Evolutionary conservation across 2,329 filamentous ascomycete genomes (phyloP).

Genomic region (Periconia digitata): DNA sequence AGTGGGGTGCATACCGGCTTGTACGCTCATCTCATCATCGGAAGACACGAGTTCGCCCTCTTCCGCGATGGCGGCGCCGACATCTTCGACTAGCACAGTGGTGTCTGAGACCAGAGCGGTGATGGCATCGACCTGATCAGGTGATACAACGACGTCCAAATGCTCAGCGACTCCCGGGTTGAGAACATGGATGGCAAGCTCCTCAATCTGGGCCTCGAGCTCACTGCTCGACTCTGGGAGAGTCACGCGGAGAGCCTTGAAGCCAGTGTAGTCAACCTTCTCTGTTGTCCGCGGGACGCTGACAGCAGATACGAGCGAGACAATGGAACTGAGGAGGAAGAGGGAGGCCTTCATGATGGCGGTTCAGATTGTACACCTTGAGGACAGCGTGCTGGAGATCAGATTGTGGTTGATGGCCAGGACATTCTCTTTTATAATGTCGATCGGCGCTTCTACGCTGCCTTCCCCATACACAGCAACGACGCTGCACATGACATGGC

Average conservation of each 20-base stretch:
- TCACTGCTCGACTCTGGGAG: constrained; percentile 20
- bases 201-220: constrained; percentile 31
- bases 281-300: constrained; percentile 28
- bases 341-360: constrained; percentile 30
- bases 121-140: constrained; percentile 34
- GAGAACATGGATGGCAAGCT: constrained; percentile 34
- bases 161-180: constrained; percentile 31
- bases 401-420: neutral
- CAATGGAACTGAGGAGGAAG: constrained; percentile 27
- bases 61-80: constrained; percentile 35
- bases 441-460: neutral
- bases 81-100: constrained; percentile 36
- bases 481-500: neutral
- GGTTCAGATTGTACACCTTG: constrained; percentile 1
- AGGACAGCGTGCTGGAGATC: constrained; percentile 2
- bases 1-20: constrained; percentile 30
- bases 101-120: constrained; percentile 27
- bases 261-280: constrained; percentile 41
- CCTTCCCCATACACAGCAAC: neutral
- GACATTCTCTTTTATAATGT: neutral
- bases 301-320: constrained; percentile 23
- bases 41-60: constrained; percentile 28
- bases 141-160: constrained; percentile 40
- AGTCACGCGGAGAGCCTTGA: constrained; percentile 36
- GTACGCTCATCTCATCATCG: constrained; percentile 29